phyloP scores from a whole-genome alignment of 176 grass and related monocot species.

The Oropetium thomaeum region DNA sequence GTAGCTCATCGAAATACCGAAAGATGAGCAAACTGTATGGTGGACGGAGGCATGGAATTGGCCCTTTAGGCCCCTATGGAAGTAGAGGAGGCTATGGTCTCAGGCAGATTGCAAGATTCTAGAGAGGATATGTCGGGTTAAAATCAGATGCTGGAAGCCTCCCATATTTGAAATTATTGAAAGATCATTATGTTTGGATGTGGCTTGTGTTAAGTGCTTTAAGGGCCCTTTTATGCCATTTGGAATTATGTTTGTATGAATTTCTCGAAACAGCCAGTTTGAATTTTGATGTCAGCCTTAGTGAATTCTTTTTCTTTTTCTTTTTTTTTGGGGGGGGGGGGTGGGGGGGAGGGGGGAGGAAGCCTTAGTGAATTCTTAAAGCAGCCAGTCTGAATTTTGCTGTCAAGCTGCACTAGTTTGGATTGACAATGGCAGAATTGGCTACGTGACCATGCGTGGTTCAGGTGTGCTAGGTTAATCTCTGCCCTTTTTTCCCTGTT shows the following conservation, averaged over 20 bases:
- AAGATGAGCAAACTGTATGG: constrained; percentile 67
- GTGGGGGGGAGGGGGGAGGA: too few species aligned
- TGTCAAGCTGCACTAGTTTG: background rate
- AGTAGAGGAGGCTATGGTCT: constrained; percentile 22
- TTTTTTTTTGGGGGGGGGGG: too few species aligned
- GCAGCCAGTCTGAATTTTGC: background rate
- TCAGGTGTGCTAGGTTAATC: too few species aligned
- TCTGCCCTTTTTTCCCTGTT: too few species aligned
- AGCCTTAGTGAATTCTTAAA: background rate
- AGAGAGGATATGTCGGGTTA: background rate
- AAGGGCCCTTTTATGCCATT: background rate
- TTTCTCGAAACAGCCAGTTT: background rate
- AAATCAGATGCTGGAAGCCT: too few species aligned
- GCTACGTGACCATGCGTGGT: too few species aligned
- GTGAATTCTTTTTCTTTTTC: background rate
- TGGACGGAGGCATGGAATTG: constrained; percentile 58
- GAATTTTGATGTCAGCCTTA: background rate
- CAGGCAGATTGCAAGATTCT: constrained; percentile 56
- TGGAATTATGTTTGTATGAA: background rate
- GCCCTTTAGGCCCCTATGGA: constrained; percentile 66
- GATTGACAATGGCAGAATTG: background rate
- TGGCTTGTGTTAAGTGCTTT: background rate
- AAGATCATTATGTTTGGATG: too few species aligned
- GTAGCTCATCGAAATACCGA: constrained; percentile 67
- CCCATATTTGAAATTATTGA: too few species aligned